Base-by-base conservation (phyloP, 352 stramenopile genomes). In the Phytophthora crassamura region DNA sequence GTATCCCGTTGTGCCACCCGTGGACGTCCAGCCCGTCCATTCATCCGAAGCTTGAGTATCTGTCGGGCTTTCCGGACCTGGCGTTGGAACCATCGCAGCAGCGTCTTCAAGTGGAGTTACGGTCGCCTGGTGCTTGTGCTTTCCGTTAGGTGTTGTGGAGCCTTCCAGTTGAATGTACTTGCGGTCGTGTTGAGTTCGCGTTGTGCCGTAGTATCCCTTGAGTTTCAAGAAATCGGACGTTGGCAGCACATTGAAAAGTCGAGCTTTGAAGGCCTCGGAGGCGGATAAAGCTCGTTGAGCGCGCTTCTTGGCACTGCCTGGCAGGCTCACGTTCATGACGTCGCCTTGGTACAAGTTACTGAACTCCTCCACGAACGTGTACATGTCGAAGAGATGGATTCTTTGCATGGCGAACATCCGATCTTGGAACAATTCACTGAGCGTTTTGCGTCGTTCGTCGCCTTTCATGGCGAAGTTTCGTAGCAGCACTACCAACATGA, bases 401-500 rank as follows among this genome's bases (percentile, higher is more conserved):
- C 83, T 75, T 52, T 93, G 82, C 77, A 93, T 91, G 12, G 77
- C 78, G 22, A 91, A 79, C 83, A 95, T 86, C 2, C 84, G 80
- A 20, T 94, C 77, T 67, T 92, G 82, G 38, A 95, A 95, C 6
- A 90, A 59, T 36, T 84, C 77, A 50, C 78, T 87, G 11, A 95
- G 54, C 0, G 74, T 92, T 56, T 82, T 86, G 45, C 83, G 78
- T 10, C 89, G 75, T 57, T 93, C 87, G 38, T 96, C 87, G 41
- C 90, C 84, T 59, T 93, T 95, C 82, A 95, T 88, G 4, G 81
- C 85, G 25, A 96, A 96, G 53, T 93, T 91, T 14, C 80, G 75
- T 12, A 95, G 72, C 20, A 96, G 60, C 28, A 95, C 84, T 4
- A 96, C 87, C 16, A 95, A 72, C 77, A 96, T 92, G 53, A 95